Conservation (phyloP, 306 rosid genomes). For the Dryas alaskensis region DNA sequence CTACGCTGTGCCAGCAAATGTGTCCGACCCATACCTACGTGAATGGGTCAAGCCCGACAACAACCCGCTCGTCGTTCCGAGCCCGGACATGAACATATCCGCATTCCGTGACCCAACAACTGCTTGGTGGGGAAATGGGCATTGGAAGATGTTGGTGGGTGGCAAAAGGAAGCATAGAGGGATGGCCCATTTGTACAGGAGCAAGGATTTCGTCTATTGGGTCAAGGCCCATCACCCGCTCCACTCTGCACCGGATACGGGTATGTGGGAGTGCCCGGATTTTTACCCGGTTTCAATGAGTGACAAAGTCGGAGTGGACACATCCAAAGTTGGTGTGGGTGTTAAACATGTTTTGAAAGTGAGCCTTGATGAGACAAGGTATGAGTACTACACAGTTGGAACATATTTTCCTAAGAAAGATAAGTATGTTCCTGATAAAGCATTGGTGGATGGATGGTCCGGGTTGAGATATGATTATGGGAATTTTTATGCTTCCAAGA, state of each 20-base stretch:
- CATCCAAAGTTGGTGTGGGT: constrained; percentile 30
- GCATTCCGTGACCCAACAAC: constrained; percentile 83
- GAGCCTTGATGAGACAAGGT: constrained; percentile 73
- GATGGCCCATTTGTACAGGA: constrained; percentile 55
- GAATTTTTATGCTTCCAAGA: constrained; percentile 81
- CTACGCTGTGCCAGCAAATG: constrained; percentile 53
- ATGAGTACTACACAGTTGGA: constrained; percentile 74
- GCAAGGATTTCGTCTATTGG: constrained; percentile 62
- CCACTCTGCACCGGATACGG: constrained; percentile 51
- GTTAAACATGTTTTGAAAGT: constrained; percentile 66
- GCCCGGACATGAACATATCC: constrained; percentile 28
- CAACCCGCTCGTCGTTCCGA: constrained; percentile 52
- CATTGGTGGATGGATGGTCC: constrained; percentile 62
- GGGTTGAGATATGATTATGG: constrained; percentile 85
- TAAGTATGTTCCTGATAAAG: constrained; percentile 56
- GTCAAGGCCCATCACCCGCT: constrained; percentile 61
- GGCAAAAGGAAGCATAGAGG: constrained; percentile 46
- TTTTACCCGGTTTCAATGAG: constrained; percentile 57
- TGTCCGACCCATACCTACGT: constrained; percentile 56
- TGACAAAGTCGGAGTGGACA: constrained; percentile 48
- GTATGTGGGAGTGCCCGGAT: constrained; percentile 92
- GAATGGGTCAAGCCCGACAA: constrained; percentile 62
- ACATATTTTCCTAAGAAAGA: constrained; percentile 38
- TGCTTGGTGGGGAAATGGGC: constrained; percentile 57
- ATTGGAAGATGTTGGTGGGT: constrained; percentile 69